Base-by-base conservation (phyloP, 805 yeast species). In the Clavispora santaluciae region DNA sequence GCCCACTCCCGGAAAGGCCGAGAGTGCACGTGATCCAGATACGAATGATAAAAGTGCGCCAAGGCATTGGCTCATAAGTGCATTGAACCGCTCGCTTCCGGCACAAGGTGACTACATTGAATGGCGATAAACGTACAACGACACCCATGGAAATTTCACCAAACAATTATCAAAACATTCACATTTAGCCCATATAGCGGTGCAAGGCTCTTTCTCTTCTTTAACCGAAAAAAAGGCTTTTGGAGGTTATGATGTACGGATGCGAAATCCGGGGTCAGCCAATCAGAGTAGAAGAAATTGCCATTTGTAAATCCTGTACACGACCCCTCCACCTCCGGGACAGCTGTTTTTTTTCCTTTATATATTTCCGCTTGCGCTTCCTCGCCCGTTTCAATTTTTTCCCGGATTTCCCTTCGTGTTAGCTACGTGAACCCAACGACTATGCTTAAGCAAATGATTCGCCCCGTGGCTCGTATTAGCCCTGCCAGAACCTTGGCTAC, bases 401-500 rank as follows among this genome's bases (percentile, higher is more conserved):
- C 17, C 36, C 22, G 18, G 36, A 22, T 8, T 22, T 15, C 25
- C 17, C 12, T 33, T 16, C 36, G 36, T 21, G 20, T 9, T 13
- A 13, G 25, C 16, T 22, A 22, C 36, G 26, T 15, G 20, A 5
- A 28, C 12, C 4, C 31, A 6, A 28, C 31, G 20, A 15, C 31
- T n/a, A 50, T 49, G 53, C 39, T 51, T 39, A 51, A 42, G 39
- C 28, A 45, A 11, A 28, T 40, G 9, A 39, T 49, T 29, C 51
- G 55, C 40, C 46, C 50, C 8, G 43, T 38, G 22, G 33, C 51
- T 11, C 50, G 50, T 24, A 38, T 43, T 17, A 35, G 40, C 42
- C 18, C 35, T 40, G 25, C 48, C 39, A 42, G 55, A 35, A 41
- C 39, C 25, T 45, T 51, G 48, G 76, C 83, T 37, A 50, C 60